These are phyloP conservation scores for Ciborinia camelliae DNA, from an alignment of 2,329 filamentous ascomycete species.

Conservation along the genomic window DNA sequence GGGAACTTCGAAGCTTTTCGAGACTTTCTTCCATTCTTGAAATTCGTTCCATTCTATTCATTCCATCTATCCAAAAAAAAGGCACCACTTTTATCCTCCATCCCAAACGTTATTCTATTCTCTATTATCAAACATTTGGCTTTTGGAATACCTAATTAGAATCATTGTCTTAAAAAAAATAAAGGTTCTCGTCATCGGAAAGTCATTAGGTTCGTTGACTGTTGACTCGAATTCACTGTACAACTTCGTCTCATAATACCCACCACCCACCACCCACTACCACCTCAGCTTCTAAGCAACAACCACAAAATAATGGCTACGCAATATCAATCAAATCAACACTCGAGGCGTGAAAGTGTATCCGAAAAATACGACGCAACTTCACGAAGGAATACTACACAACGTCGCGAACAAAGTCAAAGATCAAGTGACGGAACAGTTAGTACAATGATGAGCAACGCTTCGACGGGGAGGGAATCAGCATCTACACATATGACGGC, in stretches of 20 bases:
- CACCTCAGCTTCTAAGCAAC: neutral
- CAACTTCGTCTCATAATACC: neutral
- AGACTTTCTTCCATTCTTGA: neutral
- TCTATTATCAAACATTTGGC: neutral
- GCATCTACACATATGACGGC: conserved; percentile 83
- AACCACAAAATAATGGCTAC: conserved; percentile 29
- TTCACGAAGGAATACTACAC: conserved; percentile 33
- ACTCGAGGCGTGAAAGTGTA: conserved; percentile 33
- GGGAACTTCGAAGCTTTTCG: neutral
- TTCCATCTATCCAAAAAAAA: neutral
- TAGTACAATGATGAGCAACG: conserved; percentile 77
- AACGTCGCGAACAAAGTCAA: conserved; percentile 36
- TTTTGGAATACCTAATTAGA: neutral
- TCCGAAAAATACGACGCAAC: conserved; percentile 34
- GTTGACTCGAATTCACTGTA: neutral
- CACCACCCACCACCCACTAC: neutral
- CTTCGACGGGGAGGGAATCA: conserved; percentile 69
- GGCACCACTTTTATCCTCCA: neutral
- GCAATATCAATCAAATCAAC: conserved; percentile 36
- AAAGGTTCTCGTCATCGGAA: conserved; percentile 1
- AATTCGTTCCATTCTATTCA: neutral
- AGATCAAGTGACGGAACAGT: conserved; percentile 85
- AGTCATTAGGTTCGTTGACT: neutral
- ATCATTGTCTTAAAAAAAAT: neutral
- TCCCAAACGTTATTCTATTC: too few species aligned